Evolutionary conservation across 2,329 filamentous ascomycete genomes (phyloP).

Genomic region (Penicillium sp.): DNA sequence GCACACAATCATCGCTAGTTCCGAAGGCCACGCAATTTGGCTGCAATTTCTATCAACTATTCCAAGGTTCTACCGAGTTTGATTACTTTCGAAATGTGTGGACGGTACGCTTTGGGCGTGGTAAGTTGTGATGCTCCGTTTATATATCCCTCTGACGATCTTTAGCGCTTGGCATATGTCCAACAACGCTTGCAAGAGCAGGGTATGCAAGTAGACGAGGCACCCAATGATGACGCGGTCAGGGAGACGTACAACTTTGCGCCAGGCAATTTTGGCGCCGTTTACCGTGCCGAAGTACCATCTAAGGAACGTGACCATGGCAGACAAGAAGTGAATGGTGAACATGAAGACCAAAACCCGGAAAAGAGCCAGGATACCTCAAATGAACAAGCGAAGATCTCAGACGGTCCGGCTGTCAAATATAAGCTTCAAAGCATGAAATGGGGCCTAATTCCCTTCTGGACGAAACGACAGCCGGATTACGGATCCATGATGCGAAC

Average conservation of each 20-base stretch:
- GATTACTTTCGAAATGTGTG: slow-evolving; percentile 60
- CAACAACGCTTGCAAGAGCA: slow-evolving; percentile 72
- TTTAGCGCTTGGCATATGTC: slow-evolving; percentile 74
- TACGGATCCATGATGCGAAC: slow-evolving; percentile 79
- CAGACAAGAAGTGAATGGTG: slow-evolving; percentile 18
- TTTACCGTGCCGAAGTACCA: slow-evolving; percentile 76
- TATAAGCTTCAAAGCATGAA: slow-evolving; percentile 93
- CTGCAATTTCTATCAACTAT: too few relatives aligned
- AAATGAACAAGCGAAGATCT: slow-evolving; percentile 12
- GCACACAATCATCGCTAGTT: neutral
- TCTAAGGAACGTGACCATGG: slow-evolving; percentile 52
- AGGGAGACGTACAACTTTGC: slow-evolving; percentile 91
- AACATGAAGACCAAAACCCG: slow-evolving; percentile 16
- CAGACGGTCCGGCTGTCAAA: slow-evolving; percentile 44
- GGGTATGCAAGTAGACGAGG: slow-evolving; percentile 71
- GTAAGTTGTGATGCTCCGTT: slow-evolving; percentile 44
- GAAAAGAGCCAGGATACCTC: slow-evolving; percentile 10
- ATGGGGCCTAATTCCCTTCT: slow-evolving; percentile 93
- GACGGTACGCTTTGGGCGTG: slow-evolving; percentile 65
- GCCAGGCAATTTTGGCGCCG: slow-evolving; percentile 79
- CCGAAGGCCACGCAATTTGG: neutral
- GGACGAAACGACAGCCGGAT: slow-evolving; percentile 82
- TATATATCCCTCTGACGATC: slow-evolving; percentile 11
- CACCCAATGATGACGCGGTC: slow-evolving; percentile 68
- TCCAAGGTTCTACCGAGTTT: neutral